Evolutionary conservation across 768 basidiomycete species (phyloP).

Genomic region (Boletus fagicola): DNA sequence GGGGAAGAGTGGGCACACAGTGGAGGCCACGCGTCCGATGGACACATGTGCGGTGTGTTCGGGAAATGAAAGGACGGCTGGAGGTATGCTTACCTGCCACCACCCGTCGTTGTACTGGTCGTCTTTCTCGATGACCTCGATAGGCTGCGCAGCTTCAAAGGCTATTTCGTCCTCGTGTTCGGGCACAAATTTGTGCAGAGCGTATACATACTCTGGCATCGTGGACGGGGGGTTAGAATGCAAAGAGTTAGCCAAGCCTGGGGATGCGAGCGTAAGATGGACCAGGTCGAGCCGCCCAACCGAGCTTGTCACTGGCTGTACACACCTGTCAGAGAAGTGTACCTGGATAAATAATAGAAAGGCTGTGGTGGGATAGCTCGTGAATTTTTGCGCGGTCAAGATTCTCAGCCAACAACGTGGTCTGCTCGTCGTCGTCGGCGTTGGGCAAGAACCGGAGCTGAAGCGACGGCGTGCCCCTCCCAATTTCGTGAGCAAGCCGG

Average conservation of each 20-base stretch:
- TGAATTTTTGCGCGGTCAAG: slow-evolving; percentile 2
- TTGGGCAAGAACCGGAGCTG: slow-evolving; percentile 3
- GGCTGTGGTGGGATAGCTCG: not conserved
- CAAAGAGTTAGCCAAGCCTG: not conserved
- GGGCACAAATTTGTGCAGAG: too few species aligned
- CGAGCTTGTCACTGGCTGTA: not conserved
- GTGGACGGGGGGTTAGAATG: slow-evolving; percentile 6
- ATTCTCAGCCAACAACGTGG: slow-evolving; percentile 8
- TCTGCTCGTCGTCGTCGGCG: slow-evolving; percentile 18
- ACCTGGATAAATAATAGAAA: slow-evolving; percentile 1
- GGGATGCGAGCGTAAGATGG: not conserved
- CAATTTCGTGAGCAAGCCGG: not conserved
- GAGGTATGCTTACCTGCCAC: too few species aligned
- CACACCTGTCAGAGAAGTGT: not conserved
- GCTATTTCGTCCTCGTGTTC: too few species aligned
- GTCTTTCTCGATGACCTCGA: too few species aligned
- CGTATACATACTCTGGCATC: too few species aligned
- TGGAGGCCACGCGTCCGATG: slow-evolving; percentile 5
- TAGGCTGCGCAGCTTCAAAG: too few species aligned
- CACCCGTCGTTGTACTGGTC: too few species aligned
- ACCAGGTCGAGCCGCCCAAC: not conserved
- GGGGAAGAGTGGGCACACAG: not conserved
- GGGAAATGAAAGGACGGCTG: slow-evolving; percentile 8
- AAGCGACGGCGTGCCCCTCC: slow-evolving; percentile 6
- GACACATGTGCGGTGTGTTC: slow-evolving; percentile 8